Base-by-base conservation (phyloP, 306 rosid species). In the Citrullus amarus region DNA sequence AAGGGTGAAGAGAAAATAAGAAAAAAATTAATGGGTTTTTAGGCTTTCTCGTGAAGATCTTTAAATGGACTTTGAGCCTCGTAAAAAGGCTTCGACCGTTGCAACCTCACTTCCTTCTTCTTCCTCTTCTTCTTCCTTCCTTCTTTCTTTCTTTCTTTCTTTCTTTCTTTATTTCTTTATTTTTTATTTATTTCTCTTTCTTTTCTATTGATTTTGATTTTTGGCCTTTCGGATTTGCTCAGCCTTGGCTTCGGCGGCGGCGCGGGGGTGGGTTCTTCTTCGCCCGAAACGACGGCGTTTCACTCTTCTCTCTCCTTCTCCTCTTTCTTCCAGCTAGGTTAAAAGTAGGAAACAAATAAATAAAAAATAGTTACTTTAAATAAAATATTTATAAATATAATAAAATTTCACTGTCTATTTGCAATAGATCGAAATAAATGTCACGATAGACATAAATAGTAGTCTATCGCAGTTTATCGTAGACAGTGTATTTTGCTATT, bases 1-100 rank as follows among this genome's bases (percentile, higher is more conserved):
- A 83, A 75, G 7, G 12, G 74, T 36, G 70, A 22, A 76, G 13
- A 53, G 71, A 11, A 55, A 71, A 41, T 66, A 9, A 8, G 10
- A 13, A 80, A 66, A 48, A 46, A 59, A 48, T 79, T 79, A 75
- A 79, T 82, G 87, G 88, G 74, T 44, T 41, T 50, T 76, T 71
- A 76, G 70, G 56, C 65, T 83, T 79, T 58, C 79, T 80, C 72
- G 86, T 82, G 87, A 79, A 79, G 77, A 83, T 50, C 57, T 48
- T 43, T 59, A 78, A 78, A 80, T 80, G 78, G 79, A 85, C 77
- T 79, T 20, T 20, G 58, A 46, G 58, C n/a, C 55, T 20, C 75
- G 17, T 15, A 9, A 61, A 61, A 65, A 9, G 44, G 14, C 76
- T 71, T 15, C 77, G 77, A 72, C 77, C 77, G 77, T 72, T 68